Evolutionary conservation across 2,329 filamentous ascomycete species (phyloP).

Genomic region (Microdochium nivale): DNA sequence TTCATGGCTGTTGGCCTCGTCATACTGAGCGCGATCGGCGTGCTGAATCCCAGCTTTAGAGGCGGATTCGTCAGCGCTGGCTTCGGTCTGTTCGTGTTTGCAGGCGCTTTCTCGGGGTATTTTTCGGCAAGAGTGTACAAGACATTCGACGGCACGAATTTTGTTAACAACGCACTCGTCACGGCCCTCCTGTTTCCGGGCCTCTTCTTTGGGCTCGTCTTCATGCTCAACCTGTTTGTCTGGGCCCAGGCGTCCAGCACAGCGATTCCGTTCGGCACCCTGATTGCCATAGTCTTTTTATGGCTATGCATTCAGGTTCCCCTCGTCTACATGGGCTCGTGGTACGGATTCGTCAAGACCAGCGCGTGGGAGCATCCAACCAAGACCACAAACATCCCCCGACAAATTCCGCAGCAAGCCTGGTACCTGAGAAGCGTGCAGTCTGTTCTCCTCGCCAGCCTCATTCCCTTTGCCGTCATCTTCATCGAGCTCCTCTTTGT

Average conservation of each 20-base stretch:
- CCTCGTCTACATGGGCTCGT: conserved; percentile 72
- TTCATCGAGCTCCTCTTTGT: conserved; percentile 84
- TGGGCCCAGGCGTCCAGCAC: conserved; percentile 87
- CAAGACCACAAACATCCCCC: conserved; percentile 61
- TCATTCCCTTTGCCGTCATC: conserved; percentile 79
- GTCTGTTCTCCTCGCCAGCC: conserved; percentile 61
- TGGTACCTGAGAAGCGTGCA: conserved; percentile 65
- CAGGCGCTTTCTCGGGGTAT: conserved; percentile 78
- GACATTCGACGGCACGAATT: conserved; percentile 69
- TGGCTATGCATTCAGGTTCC: conserved; percentile 85
- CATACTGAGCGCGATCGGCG: conserved; percentile 62
- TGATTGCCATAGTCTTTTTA: conserved; percentile 62
- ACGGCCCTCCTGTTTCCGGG: conserved; percentile 76
- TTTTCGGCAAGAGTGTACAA: conserved; percentile 78
- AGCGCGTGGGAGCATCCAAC: conserved; percentile 74
- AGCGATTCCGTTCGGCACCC: conserved; percentile 73
- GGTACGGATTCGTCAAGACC: conserved; percentile 62
- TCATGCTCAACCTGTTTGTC: conserved; percentile 79
- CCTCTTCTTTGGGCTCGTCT: conserved; percentile 63
- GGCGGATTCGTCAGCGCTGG: conserved; percentile 83
- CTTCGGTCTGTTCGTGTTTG: conserved; percentile 74
- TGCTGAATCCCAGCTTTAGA: conserved; percentile 82
- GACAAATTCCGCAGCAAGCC: conserved; percentile 64
- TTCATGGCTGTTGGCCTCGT: conserved; percentile 73
- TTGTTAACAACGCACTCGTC: conserved; percentile 66